Evolutionary conservation across 495 filamentous ascomycete genomes (phyloP).

Genomic region (Aspergillus bridgeri): DNA sequence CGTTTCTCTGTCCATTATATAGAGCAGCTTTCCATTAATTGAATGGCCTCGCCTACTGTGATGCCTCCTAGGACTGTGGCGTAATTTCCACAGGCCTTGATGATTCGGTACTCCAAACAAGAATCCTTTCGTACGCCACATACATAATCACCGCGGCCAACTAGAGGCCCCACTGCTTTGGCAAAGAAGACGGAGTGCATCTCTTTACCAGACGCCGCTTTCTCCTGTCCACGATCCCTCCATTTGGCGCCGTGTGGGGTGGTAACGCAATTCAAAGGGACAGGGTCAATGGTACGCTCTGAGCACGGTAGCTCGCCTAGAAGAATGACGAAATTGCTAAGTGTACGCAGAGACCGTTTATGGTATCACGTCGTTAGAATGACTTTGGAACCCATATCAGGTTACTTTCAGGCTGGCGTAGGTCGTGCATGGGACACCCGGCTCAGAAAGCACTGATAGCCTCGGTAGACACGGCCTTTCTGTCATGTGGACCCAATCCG

Average conservation of each 20-base stretch:
- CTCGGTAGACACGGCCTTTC: background rate
- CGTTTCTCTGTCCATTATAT: background rate
- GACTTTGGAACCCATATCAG: background rate
- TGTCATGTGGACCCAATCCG: background rate
- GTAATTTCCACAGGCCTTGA: background rate
- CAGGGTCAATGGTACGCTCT: background rate
- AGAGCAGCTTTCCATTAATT: background rate
- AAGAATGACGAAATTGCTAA: background rate
- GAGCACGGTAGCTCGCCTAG: background rate
- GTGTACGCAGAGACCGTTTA: background rate
- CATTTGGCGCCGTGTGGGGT: background rate
- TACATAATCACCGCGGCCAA: background rate
- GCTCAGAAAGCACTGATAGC: background rate
- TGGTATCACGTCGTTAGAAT: background rate
- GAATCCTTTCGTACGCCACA: background rate
- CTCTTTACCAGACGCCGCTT: too few relatives aligned
- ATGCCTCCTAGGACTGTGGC: background rate
- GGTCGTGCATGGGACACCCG: background rate
- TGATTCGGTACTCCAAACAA: background rate
- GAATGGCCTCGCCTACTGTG: background rate
- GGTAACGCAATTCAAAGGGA: background rate
- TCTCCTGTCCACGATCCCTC: background rate
- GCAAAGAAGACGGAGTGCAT: background rate
- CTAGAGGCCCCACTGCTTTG: background rate
- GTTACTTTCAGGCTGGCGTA: background rate